phyloP scores from a whole-genome alignment of 345 rosid species.

The Linum tenue region DNA sequence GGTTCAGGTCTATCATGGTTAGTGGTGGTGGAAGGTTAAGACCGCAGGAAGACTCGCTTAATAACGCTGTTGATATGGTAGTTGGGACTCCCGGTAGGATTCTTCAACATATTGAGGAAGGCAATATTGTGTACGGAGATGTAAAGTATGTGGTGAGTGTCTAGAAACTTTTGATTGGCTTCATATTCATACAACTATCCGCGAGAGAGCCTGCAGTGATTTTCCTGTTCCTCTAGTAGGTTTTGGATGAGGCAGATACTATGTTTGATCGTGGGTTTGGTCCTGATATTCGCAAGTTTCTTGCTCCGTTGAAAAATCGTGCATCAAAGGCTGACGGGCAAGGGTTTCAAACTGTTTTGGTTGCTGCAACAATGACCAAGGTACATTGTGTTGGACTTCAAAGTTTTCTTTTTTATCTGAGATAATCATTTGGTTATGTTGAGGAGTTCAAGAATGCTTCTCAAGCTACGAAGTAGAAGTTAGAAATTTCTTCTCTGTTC shows the following conservation, averaged over 20 bases:
- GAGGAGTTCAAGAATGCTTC: not conserved
- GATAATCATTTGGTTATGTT: not conserved
- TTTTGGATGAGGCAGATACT: conserved; percentile 96
- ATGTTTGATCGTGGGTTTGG: conserved; percentile 99
- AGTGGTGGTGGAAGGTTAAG: conserved; percentile 86
- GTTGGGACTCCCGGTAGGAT: conserved; percentile 96
- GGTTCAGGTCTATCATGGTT: conserved; percentile 78
- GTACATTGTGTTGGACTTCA: conserved; percentile 26
- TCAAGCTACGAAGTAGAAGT: not conserved
- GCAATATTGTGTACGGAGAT: conserved; percentile 95
- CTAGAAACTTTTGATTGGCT: not conserved
- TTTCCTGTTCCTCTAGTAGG: conserved; percentile 38
- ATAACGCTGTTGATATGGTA: conserved; percentile 78
- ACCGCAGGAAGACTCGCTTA: conserved; percentile 83
- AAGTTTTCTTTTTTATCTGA: not conserved
- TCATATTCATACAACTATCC: not conserved
- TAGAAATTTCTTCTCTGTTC: too few relatives aligned
- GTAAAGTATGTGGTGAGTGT: conserved; percentile 57
- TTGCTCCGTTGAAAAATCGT: conserved; percentile 72
- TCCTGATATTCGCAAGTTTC: conserved; percentile 86
- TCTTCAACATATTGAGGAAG: conserved; percentile 87
- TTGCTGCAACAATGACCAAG: conserved; percentile 86
- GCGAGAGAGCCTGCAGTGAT: conserved; percentile 10
- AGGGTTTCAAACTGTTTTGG: conserved; percentile 82
- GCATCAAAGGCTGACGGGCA: conserved; percentile 51